Evolutionary conservation across 2,329 filamentous ascomycete genomes (phyloP), one percentile per base, ranked within the genome.

Genomic region (Fusarium pseudograminearum): DNA sequence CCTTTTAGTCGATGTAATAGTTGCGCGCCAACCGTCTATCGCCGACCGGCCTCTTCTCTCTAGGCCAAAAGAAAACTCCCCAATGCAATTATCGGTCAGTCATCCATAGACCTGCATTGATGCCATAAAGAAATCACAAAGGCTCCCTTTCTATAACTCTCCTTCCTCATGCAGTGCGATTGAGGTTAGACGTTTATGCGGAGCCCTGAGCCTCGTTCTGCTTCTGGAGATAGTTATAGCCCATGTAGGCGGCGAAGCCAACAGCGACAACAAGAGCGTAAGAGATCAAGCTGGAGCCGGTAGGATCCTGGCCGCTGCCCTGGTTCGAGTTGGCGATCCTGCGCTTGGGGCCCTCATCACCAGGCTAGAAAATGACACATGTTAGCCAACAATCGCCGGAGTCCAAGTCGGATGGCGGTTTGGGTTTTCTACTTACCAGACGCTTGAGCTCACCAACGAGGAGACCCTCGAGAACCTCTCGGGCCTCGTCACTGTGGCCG

Each of bases 401-500:
- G 22, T 51, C 16, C 12, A 7, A 36, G 22, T 18, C 10, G n/a
- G 16, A 40, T 15, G 36, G 12, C n/a, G 3, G 18, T 26, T 41
- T 55, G 46, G 30, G 20, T 34, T 50, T 22, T 36, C 48, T 8
- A 60, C 89, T 77, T 87, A 97, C 93, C 86, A 88, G 80, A 81
- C 93, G 89, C 90, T 97, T 97, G 80, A 98, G 82, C 38, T 79
- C 86, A 71, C 93, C 94, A 73, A 96, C 87, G 54, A 90, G 82
- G 71, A 97, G 85, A 77, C 89, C 88, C 33, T 91, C 90, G 61
- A 99, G 90, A 73, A 97, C 95, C 85, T 98, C 95, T 73, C 96
- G 91, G 73, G 96, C 96, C 87, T 99, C 96, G 82, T 99, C 96
- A 77, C 93, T 97, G 91, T 99, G 96, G 79, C 96, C 96, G 78